Evolutionary conservation across 2,329 filamentous ascomycete genomes (phyloP).

Genomic region (Fusarium udum): DNA sequence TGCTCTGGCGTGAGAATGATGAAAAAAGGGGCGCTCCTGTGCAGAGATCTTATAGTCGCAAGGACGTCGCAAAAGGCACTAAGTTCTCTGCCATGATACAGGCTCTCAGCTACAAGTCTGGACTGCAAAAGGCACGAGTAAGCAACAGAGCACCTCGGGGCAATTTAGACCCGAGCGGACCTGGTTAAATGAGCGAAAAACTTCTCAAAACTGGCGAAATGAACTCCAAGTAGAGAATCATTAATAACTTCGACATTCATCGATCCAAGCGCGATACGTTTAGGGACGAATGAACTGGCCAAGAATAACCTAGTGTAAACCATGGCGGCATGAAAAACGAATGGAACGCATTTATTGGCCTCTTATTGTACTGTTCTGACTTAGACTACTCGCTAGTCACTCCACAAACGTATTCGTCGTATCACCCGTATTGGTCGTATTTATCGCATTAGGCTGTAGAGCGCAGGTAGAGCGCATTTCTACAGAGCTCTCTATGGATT

Average conservation of each 20-base stretch:
- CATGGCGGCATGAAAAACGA: neutral
- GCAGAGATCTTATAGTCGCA: neutral
- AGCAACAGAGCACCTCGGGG: neutral
- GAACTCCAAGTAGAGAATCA: neutral
- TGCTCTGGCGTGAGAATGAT: neutral
- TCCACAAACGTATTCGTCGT: neutral
- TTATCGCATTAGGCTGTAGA: too few relatives aligned
- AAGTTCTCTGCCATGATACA: too few relatives aligned
- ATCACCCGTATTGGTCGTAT: neutral
- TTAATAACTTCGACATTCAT: neutral
- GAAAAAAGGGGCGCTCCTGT: rapidly evolving
- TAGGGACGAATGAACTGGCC: neutral
- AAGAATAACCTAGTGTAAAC: neutral
- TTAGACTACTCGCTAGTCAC: neutral
- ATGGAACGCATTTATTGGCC: neutral
- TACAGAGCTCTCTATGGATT: too few relatives aligned
- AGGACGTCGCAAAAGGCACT: too few relatives aligned
- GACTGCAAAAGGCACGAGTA: neutral
- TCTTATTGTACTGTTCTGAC: neutral
- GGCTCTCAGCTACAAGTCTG: rapidly evolving
- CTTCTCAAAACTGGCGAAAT: rapidly evolving
- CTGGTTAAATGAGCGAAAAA: too few relatives aligned
- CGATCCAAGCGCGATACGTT: too few relatives aligned
- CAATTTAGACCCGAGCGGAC: rapidly evolving
- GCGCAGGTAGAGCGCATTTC: neutral